A percentile compares a stretch with the other conserved stretches of the same genome.
Conservation (phyloP, 2,329 filamentous ascomycete species). For the Colletotrichum sp. region DNA sequence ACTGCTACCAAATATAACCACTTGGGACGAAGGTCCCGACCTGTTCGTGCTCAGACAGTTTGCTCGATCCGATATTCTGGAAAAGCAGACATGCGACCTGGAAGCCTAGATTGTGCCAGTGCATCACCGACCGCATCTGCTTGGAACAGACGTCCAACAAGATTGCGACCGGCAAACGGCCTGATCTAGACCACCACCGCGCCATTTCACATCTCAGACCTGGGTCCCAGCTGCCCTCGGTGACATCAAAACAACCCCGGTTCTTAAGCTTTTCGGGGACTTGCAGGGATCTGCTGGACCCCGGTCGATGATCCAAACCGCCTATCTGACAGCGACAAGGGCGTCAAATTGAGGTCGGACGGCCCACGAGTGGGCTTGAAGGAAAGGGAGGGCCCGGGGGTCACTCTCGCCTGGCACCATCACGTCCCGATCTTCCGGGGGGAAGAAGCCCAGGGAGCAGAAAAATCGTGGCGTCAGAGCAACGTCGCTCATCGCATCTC, state of each 20-base stretch:
- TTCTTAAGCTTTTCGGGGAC: constrained; percentile 10
- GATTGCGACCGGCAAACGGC: neutral
- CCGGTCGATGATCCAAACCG: neutral
- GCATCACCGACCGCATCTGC: neutral
- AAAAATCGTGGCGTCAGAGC: neutral
- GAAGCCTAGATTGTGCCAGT: neutral
- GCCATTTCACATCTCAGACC: neutral
- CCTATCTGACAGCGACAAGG: neutral
- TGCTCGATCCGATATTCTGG: constrained; percentile 1
- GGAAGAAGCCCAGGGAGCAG: neutral
- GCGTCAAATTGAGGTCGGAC: neutral
- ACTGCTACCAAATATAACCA: neutral
- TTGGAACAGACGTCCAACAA: neutral
- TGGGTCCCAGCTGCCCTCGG: neutral
- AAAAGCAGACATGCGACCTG: neutral
- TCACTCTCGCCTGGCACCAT: neutral
- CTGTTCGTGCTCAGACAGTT: neutral
- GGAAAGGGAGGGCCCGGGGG: neutral
- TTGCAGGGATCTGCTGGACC: constrained; percentile 8
- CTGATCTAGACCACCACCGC: neutral
- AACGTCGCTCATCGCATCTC: neutral
- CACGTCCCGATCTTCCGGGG: neutral
- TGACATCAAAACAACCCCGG: constrained; percentile 5
- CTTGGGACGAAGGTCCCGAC: neutral
- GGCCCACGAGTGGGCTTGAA: neutral